These are phyloP conservation scores for Pisolithus albus DNA, from an alignment of 768 basidiomycete species.

Conservation along the genomic window DNA sequence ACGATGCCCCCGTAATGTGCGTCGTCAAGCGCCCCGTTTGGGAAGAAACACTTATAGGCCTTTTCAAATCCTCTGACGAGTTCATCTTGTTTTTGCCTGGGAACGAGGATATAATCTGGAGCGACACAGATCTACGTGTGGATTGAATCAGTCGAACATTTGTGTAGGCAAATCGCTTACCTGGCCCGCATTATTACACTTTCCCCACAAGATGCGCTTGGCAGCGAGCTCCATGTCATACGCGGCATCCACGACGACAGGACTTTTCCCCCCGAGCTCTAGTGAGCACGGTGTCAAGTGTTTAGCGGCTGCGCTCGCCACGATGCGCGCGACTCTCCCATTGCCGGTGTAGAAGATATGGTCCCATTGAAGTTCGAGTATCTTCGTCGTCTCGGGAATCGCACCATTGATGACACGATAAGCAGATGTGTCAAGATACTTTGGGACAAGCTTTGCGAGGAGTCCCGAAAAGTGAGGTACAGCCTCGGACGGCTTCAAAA, in stretches of 20 bases:
- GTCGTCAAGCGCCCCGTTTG: constrained; percentile 42
- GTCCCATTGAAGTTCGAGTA: constrained; percentile 26
- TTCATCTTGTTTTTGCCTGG: constrained; percentile 36
- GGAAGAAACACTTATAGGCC: constrained; percentile 44
- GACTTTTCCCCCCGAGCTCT: constrained; percentile 36
- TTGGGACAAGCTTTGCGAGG: constrained; percentile 47
- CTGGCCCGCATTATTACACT: constrained; percentile 61
- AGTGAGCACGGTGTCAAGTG: constrained; percentile 30
- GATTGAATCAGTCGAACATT: neutral
- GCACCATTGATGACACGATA: constrained; percentile 49
- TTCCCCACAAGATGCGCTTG: constrained; percentile 61
- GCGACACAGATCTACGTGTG: constrained; percentile 31
- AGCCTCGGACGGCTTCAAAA: constrained; percentile 61
- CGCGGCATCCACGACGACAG: constrained; percentile 38
- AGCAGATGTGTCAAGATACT: constrained; percentile 45
- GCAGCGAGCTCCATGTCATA: constrained; percentile 46
- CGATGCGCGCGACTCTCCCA: constrained; percentile 18
- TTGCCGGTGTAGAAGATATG: constrained; percentile 36
- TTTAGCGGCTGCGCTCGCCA: constrained; percentile 21
- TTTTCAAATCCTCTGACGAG: constrained; percentile 41
- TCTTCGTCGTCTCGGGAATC: constrained; percentile 32
- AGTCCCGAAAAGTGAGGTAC: constrained; percentile 42
- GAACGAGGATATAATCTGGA: constrained; percentile 42
- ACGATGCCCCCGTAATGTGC: constrained; percentile 46
- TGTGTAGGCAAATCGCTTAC: constrained; percentile 17